phyloP scores from a whole-genome alignment of 2,329 filamentous ascomycete genomes.

The Cordyceps cateniannulata region DNA sequence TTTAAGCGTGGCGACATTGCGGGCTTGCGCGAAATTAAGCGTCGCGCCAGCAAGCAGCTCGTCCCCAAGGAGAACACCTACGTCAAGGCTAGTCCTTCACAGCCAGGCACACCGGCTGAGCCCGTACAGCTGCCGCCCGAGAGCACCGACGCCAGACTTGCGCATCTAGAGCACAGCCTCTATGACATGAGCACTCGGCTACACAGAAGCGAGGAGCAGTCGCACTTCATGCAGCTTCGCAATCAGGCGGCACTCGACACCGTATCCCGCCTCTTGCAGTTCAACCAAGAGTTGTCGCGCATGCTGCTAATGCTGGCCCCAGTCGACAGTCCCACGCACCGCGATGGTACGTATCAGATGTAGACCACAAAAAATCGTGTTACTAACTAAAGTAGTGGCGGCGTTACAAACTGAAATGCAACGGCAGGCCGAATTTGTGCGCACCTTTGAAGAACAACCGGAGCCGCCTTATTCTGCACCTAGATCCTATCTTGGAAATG shows the following conservation, averaged over 20 bases:
- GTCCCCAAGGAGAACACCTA: constrained; percentile 87
- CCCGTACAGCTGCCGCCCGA: constrained; percentile 67
- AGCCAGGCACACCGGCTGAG: constrained; percentile 80
- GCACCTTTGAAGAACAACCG: constrained; percentile 55
- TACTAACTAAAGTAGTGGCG: constrained; percentile 35
- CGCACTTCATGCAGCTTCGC: constrained; percentile 70
- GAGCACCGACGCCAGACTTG: constrained; percentile 66
- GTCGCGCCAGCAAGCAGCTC: constrained; percentile 85
- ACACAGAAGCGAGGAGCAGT: constrained; percentile 75
- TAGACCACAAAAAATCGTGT: constrained; percentile 19
- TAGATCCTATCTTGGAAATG: constrained; percentile 57
- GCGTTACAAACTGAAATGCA: constrained; percentile 53
- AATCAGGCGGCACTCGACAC: constrained; percentile 79
- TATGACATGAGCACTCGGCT: constrained; percentile 75
- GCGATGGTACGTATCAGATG: constrained; percentile 61
- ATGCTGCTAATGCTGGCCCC: constrained; percentile 68
- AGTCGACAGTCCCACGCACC: constrained; percentile 68
- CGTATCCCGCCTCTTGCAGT: constrained; percentile 62
- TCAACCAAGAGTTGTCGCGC: constrained; percentile 78
- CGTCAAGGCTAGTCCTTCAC: constrained; percentile 67
- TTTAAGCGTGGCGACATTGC: constrained; percentile 94
- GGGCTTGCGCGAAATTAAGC: constrained; percentile 89
- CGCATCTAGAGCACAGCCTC: constrained; percentile 70
- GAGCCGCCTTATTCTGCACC: constrained; percentile 63
- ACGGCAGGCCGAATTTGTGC: constrained; percentile 51